Base-by-base conservation (phyloP, 2,329 filamentous ascomycete genomes). In the Huntiella bhutanensis region DNA sequence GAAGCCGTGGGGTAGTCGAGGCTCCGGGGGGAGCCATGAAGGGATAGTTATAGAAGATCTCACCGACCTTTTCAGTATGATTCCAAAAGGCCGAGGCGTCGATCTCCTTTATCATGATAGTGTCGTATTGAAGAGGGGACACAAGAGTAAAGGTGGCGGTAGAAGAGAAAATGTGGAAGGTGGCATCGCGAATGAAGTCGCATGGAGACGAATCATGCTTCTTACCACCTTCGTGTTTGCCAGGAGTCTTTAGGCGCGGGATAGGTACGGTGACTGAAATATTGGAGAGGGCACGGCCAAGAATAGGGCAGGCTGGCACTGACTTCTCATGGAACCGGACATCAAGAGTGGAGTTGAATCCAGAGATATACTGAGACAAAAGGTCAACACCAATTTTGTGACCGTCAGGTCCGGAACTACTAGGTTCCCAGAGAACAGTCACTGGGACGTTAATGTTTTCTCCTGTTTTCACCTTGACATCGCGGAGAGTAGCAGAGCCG, bases 61-160 rank as follows among this genome's bases (percentile, higher is more conserved):
- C 73, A 1, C 87, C 91, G 0, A 93, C 69, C 1, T 77, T 71
- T 45, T 88, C 76, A 6, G 77, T 82, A 51, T 82, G 73, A 52
- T 93, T 85, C 60, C 93, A 92, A 51, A 77, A 80, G 0, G 91
- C 86, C 1, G 80, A 85, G 5, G 88, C 88, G 56, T 93, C 80
- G 55, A 96, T 72, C 43, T 68, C 70, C 34, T 84, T 83, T 51
- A 98, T 72, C 54, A 77, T 82, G 13, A 96, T 62, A 1, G 77
- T 84, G 44, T 81, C 81, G 49, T 76, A 66, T 36, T 67, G 63
- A 6, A 96, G 66, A 0, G 91, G 91, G 0, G 87, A 95, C 35
- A 78, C 70, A 16, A 96, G 69, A 0, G 74, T 77, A 60, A 98
- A 95, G 1, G 80, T 76, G 3, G 88, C 88, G 0, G 85, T 86